Conservation (phyloP, 257 asterid genomes). For the Solanum lycopersicoides region DNA sequence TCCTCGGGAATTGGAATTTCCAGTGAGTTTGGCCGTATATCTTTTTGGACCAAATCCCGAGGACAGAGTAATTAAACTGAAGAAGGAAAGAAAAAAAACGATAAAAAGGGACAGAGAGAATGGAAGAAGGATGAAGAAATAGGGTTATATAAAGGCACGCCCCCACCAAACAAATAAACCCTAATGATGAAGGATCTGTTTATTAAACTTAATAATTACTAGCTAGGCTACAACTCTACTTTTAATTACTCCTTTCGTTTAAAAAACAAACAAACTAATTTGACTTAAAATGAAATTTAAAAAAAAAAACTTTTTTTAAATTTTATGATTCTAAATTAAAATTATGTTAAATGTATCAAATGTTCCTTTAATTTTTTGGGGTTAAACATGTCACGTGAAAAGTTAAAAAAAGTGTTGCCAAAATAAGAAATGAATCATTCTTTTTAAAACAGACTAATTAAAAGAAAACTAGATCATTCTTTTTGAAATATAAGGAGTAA, state of each 20-base stretch:
- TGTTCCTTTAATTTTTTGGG: rapidly evolving
- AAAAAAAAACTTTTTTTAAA: no score
- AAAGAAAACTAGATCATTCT: no score
- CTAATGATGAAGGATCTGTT: slow-evolving; percentile 45
- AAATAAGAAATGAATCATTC: no score
- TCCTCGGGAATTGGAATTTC: slow-evolving; percentile 54
- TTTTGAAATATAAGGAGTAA: neutral
- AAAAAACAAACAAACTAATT: no score
- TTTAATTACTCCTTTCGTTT: neutral
- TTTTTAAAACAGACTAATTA: no score
- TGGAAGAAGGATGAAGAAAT: slow-evolving; percentile 17
- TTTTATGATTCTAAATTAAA: no score
- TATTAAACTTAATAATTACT: neutral
- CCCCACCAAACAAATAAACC: slow-evolving; percentile 25
- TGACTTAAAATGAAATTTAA: no score
- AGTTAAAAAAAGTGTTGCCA: no score
- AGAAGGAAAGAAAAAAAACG: neutral
- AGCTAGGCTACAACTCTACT: neutral
- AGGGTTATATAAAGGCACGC: slow-evolving; percentile 24
- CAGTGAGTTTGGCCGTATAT: neutral
- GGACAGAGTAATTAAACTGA: neutral
- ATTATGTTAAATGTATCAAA: no score
- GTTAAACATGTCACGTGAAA: no score
- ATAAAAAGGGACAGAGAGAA: neutral
- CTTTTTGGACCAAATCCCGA: slow-evolving; percentile 36